Base-by-base conservation (phyloP, 1,284 basidiomycete species). In the Melampsora larici-populina region DNA sequence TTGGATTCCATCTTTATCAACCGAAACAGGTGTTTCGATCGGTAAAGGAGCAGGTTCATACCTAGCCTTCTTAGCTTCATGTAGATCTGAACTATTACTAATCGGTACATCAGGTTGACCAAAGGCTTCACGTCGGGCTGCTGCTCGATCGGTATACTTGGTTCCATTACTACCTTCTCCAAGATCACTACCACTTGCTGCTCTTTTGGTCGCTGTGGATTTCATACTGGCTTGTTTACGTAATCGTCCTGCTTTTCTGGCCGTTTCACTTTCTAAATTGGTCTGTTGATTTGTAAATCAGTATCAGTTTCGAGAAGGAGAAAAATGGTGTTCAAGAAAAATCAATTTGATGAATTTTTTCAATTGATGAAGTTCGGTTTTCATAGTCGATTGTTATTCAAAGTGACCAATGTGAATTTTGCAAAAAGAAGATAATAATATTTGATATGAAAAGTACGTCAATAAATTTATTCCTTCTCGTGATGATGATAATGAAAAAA, bases 101-200 rank as follows among this genome's bases (percentile, higher is more conserved):
- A 89, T 81, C 13, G 92, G 93, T 6, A 88, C 87, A 51, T 94
- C 92, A 0, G 94, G 93, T 82, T 96, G 94, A 80, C 94, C 91
- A 85, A 94, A 92, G 82, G 93, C 89, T 64, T 89, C 88, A 21
- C 94, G 88, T 11, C 94, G 89, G 82, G 95, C 93, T 0, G 90
- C 91, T 0, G 94, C 94, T 51, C 94, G 89, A 83, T 97, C 94
- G 49, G 93, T 89, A 84, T 97, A 97, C 82, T 92, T 93, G 2
- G 90, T n/a, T n/a, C n/a, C n/a, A n/a, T n/a, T n/a, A n/a, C n/a
- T 89, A 75, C 79, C 79, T n/a, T 80, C 69, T 3, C 65, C 67
- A 36, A 81, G 81, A 8, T 80, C 78, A 31, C 81, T 73, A 6
- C 80, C 55, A 49, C 81, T 9, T 82, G 83, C 26, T 33, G 66